Evolutionary conservation across 2,329 filamentous ascomycete species (phyloP).

Genomic region (Beauveria sp.): DNA sequence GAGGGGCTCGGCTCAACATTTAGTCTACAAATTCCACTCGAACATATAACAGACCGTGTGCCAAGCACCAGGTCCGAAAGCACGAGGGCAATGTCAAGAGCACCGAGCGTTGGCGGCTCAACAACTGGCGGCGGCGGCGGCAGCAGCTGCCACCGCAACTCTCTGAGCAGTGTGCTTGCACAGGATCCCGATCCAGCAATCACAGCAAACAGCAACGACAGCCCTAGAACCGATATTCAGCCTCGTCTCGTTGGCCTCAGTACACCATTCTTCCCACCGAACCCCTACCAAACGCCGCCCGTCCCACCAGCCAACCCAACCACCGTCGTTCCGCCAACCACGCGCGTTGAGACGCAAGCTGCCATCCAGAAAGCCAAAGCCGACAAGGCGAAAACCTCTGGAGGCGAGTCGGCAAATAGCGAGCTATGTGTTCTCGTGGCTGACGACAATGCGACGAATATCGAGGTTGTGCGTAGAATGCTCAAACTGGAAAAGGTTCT

Average conservation of each 20-base stretch:
- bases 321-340: conserved; percentile 17
- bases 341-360: conserved; percentile 50
- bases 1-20: conserved; percentile 72
- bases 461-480: conserved; percentile 53
- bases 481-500: conserved; percentile 72
- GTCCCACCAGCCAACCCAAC: background rate
- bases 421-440: conserved; percentile 80
- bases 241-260: conserved; percentile 77
- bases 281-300: conserved; percentile 19
- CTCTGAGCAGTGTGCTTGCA: conserved; percentile 5
- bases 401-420: conserved; percentile 44
- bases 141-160: conserved; percentile 2
- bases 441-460: conserved; percentile 56
- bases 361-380: conserved; percentile 55
- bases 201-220: conserved; percentile 35
- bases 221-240: conserved; percentile 39
- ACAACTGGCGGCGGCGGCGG: background rate
- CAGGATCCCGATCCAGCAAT: background rate
- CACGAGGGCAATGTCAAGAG: conserved; percentile 23
- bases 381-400: conserved; percentile 54
- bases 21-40: conserved; percentile 73
- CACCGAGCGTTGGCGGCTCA: conserved; percentile 38
- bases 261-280: conserved; percentile 67
- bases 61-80: conserved; percentile 19
- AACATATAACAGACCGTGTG: conserved; percentile 62